A percentile compares a stretch with the other conserved stretches of the same genome.
These are phyloP conservation scores for Diaporthe velutina DNA, from an alignment of 2,329 filamentous ascomycete genomes.

Conservation along the genomic window DNA sequence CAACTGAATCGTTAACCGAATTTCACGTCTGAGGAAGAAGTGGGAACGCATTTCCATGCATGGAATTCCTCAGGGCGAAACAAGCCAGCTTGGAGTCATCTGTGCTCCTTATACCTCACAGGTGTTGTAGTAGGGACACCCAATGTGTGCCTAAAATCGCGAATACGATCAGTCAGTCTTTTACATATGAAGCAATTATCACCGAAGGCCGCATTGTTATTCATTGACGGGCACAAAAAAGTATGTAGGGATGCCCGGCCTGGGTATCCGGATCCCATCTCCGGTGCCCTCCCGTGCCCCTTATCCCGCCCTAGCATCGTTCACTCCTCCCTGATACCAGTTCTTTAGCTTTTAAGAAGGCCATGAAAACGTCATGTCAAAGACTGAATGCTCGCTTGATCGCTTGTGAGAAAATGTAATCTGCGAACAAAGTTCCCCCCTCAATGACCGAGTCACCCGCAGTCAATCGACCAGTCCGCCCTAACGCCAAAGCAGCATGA, in stretches of 20 bases:
- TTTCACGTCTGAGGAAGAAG: not conserved
- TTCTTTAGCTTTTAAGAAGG: not conserved
- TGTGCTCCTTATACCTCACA: not conserved
- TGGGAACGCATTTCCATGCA: not conserved
- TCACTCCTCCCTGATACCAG: not conserved
- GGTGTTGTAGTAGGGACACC: not conserved
- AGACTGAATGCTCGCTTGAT: not conserved
- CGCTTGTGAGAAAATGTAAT: not conserved
- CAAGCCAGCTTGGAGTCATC: too few relatives aligned
- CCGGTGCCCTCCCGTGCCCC: not conserved
- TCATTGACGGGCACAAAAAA: not conserved
- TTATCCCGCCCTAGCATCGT: not conserved
- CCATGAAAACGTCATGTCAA: not conserved
- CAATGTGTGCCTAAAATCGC: not conserved
- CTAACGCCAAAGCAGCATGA: not conserved
- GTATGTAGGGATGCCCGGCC: not conserved
- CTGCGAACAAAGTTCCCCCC: not conserved
- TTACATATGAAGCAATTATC: not conserved
- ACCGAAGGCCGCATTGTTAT: not conserved
- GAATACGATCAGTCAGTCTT: slow-evolving; percentile 11
- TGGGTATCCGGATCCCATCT: not conserved
- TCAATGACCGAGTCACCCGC: not conserved
- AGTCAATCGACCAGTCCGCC: not conserved
- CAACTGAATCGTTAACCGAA: not conserved
- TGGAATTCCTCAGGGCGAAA: not conserved